These are phyloP conservation scores for Puccinia horiana DNA, from an alignment of 1,284 basidiomycete species.

Conservation along the genomic window DNA sequence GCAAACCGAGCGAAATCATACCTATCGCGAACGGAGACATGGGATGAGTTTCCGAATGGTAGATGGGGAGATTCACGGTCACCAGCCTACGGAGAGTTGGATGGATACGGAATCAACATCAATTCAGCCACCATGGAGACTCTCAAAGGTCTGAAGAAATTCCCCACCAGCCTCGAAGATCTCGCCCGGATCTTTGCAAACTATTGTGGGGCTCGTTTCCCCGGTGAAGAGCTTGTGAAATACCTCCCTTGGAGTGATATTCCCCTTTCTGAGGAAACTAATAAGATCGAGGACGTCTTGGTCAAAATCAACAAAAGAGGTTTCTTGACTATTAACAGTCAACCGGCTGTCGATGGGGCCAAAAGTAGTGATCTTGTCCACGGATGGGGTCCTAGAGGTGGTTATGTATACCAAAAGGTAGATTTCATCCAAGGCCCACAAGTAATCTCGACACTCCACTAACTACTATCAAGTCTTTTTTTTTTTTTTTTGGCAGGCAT, in stretches of 20 bases:
- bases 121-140: slow-evolving; percentile 67
- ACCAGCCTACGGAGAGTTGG: slow-evolving; percentile 61
- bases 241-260: slow-evolving; percentile 97
- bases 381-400: slow-evolving; percentile 61
- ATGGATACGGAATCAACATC: slow-evolving; percentile 58
- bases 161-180: slow-evolving; percentile 66
- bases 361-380: slow-evolving; percentile 68
- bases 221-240: slow-evolving; percentile 55
- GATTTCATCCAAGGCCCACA: background rate
- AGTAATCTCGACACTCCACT: background rate
- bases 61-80: slow-evolving; percentile 61
- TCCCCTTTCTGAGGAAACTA: slow-evolving; percentile 78
- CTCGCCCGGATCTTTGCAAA: slow-evolving; percentile 51
- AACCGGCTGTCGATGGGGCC: slow-evolving; percentile 92
- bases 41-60: slow-evolving; percentile 77
- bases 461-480: slow-evolving; percentile 52
- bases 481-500: slow-evolving; percentile 68
- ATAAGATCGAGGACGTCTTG: slow-evolving; percentile 76
- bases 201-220: slow-evolving; percentile 67
- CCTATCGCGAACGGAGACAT: slow-evolving; percentile 72
- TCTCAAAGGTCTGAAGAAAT: slow-evolving; percentile 73
- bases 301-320: slow-evolving; percentile 83
- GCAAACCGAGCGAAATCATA: slow-evolving; percentile 89
- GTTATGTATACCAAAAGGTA: slow-evolving; percentile 71
- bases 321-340: slow-evolving; percentile 96